Conservation (phyloP, 2,329 filamentous ascomycete species). For the Xylaria sp. region DNA sequence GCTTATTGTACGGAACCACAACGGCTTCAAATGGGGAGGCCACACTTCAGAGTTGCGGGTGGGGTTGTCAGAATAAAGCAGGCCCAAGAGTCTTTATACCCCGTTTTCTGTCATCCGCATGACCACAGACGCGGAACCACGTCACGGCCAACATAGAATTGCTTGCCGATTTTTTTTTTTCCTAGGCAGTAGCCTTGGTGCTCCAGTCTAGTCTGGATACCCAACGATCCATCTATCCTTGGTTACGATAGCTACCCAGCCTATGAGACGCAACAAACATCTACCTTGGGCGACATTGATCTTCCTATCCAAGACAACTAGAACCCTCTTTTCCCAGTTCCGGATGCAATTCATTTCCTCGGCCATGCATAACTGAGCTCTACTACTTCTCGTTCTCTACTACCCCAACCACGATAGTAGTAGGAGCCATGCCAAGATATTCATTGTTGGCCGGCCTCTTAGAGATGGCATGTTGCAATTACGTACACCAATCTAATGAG, state of each 20-base stretch:
- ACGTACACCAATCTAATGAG: conserved; percentile 20
- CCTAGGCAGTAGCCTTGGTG: conserved; percentile 1
- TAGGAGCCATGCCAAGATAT: conserved; percentile 22
- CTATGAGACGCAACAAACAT: conserved; percentile 13
- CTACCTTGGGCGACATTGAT: neutral
- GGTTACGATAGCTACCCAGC: conserved; percentile 15
- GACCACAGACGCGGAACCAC: conserved; percentile 33
- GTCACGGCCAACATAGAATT: conserved; percentile 28
- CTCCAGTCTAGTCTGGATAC: conserved; percentile 13
- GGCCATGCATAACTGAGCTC: conserved; percentile 15
- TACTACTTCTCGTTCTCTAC: conserved; percentile 10
- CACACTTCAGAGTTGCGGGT: conserved; percentile 13
- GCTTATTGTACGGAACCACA: conserved; percentile 21
- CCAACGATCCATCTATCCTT: conserved; percentile 5
- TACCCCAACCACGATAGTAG: conserved; percentile 15
- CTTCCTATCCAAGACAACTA: conserved; percentile 3
- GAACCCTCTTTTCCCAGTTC: neutral
- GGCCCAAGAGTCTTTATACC: conserved; percentile 32
- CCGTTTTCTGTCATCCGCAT: conserved; percentile 34
- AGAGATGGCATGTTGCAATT: conserved; percentile 21
- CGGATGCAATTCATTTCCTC: conserved; percentile 21
- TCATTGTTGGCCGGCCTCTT: conserved; percentile 24
- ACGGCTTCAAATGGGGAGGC: conserved; percentile 19
- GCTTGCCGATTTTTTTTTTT: conserved; percentile 18
- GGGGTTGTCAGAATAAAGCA: conserved; percentile 20